Base-by-base conservation (phyloP, 1,139 yeast species). In the Yamadazyma membranifaciens region DNA sequence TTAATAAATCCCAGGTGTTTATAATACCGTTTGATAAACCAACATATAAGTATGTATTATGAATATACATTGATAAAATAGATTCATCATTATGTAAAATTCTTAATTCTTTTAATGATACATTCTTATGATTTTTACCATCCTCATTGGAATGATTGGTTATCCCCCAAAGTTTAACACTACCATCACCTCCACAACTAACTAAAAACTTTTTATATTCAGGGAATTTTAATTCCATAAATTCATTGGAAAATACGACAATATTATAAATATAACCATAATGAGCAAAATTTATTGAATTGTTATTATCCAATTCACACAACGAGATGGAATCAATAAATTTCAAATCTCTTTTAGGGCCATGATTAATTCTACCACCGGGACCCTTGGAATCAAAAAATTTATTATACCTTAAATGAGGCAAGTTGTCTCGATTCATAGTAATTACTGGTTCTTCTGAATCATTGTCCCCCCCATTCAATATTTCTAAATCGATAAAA, bases 311-410 rank as follows among this genome's bases (percentile, higher is more conserved):
- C 12, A 88, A 76, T 59, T 91, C 96, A 27, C 87, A 69, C 29
- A 42, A 34, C 1, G 34, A 86, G 64, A 24, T 59, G 49, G 41
- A 42, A 41, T 35, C 45, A 35, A 28, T 41, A 34, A 29, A 46
- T 36, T 41, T 36, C 13, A 24, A 17, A 32, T 25, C 27, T 20
- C 15, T 33, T 27, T 30, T 37, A 16, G 30, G 9, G 26, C 63
- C 73, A n/a, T 55, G 48, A 42, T 65, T 70, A 30, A 67, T 50
- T 30, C 67, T 64, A 1, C 92, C 94, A 1, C 92, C 87, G 0
- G 95, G 95, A 0, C 96, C 96, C 40, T 70, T 74, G 1, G 97
- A 89, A 60, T 92, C 98, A 58, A 92, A 92, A 54, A 92, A 92
- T 55, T 80, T 81, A 60, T 87, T 87, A 55, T 82, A 92, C 43